phyloP scores from a whole-genome alignment of 306 rosid genomes.

The Oxytropis ochrocephala region DNA sequence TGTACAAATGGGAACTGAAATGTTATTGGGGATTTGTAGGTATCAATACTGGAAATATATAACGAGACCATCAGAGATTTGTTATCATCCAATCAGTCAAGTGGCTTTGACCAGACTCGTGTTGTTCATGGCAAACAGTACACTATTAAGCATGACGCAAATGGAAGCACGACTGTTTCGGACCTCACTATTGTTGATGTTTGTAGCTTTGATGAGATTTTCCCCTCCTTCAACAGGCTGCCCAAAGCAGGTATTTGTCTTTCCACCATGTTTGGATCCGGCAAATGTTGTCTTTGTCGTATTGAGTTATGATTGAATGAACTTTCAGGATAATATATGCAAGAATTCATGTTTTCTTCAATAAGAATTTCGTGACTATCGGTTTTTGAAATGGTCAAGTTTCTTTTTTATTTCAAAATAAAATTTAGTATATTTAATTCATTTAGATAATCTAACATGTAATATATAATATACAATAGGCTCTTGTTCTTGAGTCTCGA shows the following conservation, averaged over 20 bases:
- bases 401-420: background rate
- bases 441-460: background rate
- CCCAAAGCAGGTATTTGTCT: slow-evolving; percentile 63
- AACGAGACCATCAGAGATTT: slow-evolving; percentile 90
- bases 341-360: background rate
- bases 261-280: background rate
- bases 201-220: slow-evolving; percentile 70
- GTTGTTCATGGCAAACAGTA: slow-evolving; percentile 64
- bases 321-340: background rate
- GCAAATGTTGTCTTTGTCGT: background rate
- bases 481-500: background rate
- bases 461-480: background rate
- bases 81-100: slow-evolving; percentile 52
- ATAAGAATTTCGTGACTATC: background rate
- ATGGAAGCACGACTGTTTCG: slow-evolving; percentile 80
- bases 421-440: background rate
- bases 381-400: background rate
- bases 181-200: slow-evolving; percentile 82
- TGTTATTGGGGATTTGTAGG: slow-evolving; percentile 36
- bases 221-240: slow-evolving; percentile 81
- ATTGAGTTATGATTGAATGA: slow-evolving; percentile 1
- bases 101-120: slow-evolving; percentile 39
- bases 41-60: slow-evolving; percentile 82
- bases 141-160: slow-evolving; percentile 82
- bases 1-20: background rate